Conservation (phyloP, 1,284 basidiomycete species). For the Amylostereum areolatum region DNA sequence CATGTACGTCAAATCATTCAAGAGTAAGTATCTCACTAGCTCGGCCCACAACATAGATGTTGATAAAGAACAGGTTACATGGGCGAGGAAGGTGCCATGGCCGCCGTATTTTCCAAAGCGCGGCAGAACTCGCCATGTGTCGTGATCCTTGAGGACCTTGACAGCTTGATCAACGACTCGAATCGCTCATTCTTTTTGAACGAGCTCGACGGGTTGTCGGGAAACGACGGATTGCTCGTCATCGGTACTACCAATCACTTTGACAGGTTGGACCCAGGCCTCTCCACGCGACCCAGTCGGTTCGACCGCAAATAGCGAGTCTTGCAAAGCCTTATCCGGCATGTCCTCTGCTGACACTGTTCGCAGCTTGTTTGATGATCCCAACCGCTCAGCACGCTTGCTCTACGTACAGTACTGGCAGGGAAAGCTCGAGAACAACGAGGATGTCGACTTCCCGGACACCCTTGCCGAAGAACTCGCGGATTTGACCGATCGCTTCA, state of each 20-base stretch:
- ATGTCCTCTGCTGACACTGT: slow-evolving; percentile 1
- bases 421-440: slow-evolving; percentile 52
- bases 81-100: slow-evolving; percentile 68
- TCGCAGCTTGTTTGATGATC: slow-evolving; percentile 44
- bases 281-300: slow-evolving; percentile 72
- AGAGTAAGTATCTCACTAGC: slow-evolving; percentile 30
- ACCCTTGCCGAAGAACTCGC: slow-evolving; percentile 49
- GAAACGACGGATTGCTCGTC: slow-evolving; percentile 73
- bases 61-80: slow-evolving; percentile 35
- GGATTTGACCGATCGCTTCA: slow-evolving; percentile 52
- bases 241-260: slow-evolving; percentile 83
- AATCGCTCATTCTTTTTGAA: slow-evolving; percentile 86
- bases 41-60: not conserved
- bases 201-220: slow-evolving; percentile 68
- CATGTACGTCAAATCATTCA: slow-evolving; percentile 75
- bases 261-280: slow-evolving; percentile 67
- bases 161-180: slow-evolving; percentile 68
- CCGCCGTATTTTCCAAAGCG: slow-evolving; percentile 58
- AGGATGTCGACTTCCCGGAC: slow-evolving; percentile 55
- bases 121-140: slow-evolving; percentile 67
- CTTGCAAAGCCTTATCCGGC: not conserved
- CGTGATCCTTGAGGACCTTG: slow-evolving; percentile 75
- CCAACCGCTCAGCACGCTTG: slow-evolving; percentile 6
- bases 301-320: slow-evolving; percentile 83
- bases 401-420: slow-evolving; percentile 54